Evolutionary conservation across 768 basidiomycete species (phyloP).

Genomic region (Pisolithus tinctorius): DNA sequence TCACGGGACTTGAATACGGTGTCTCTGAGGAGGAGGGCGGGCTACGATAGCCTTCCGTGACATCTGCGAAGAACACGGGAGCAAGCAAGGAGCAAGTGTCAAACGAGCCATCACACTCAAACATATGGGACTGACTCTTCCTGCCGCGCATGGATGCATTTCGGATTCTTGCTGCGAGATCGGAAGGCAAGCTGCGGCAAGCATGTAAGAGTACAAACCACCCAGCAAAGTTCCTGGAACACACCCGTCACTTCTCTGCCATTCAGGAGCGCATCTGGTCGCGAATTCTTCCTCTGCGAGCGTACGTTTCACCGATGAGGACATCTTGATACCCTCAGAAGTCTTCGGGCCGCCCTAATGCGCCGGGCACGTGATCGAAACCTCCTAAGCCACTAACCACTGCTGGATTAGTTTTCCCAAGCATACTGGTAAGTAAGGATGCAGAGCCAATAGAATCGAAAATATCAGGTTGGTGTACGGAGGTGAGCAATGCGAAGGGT

Average conservation of each 20-base stretch:
- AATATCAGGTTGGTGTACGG: too few relatives aligned
- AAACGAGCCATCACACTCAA: constrained; percentile 15
- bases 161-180: constrained; percentile 48
- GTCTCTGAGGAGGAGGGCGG: constrained; percentile 24
- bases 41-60: constrained; percentile 55
- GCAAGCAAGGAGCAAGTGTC: constrained; percentile 20
- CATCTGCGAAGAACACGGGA: constrained; percentile 35
- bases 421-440: too few relatives aligned
- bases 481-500: too few relatives aligned
- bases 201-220: constrained; percentile 8
- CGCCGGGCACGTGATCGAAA: not conserved
- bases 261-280: constrained; percentile 16
- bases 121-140: constrained; percentile 42
- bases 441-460: too few relatives aligned
- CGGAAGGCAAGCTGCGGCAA: constrained; percentile 35
- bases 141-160: constrained; percentile 52
- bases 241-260: constrained; percentile 19
- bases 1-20: constrained; percentile 18
- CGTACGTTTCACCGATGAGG: constrained; percentile 29
- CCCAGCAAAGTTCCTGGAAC: constrained; percentile 9
- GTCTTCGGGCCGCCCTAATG: too few relatives aligned
- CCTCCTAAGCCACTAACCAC: too few relatives aligned
- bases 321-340: not conserved
- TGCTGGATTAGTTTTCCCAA: too few relatives aligned
- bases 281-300: constrained; percentile 27